Base-by-base conservation (phyloP, 2,329 filamentous ascomycete genomes). In the Ceratocystis eucalypticola region DNA sequence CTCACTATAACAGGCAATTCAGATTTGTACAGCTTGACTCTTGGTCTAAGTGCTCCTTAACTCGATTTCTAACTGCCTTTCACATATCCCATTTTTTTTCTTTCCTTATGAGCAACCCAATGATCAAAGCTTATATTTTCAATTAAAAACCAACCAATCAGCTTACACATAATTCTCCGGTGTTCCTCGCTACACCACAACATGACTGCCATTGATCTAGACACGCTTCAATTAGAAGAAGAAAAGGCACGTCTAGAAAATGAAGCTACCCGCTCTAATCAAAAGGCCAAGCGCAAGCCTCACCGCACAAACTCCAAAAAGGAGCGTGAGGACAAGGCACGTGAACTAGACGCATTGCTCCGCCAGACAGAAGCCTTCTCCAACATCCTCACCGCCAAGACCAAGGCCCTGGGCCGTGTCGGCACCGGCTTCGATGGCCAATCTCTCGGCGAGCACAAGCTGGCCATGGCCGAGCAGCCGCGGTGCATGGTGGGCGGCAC, bases 401-500 rank as follows among this genome's bases (percentile, higher is more conserved):
- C 84, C 0, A 79, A 84, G 62, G 83, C 82, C 0, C 76, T 87
- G 0, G 84, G 84, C 1, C 79, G 84, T 1, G 83, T 87, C 0
- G 84, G 84, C 1, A 83, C 81, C 2, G 79, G 80, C 7, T 76
- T 87, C 1, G 82, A 85, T 67, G 84, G 84, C 12, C 80, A 85
- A 70, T 77, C 80, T 0, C 74, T 87, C 0, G 82, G 83, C 5
- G 83, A 85, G 68, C 84, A 86, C 65, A 82, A 91, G 65, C 76
- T 96, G 17, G 81, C 86, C 66, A 90, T 95, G 74, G 93, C 92
- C 0, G 81, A 88, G 69, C 94, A 99, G 73, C 94, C 94, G 0
- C 86, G 87, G 69, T 85, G 91, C 67, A 85, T 99, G 71, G 86
- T 87, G 0, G 91, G 91, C 4, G 94, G 94, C 1, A 88, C 86